phyloP scores from a whole-genome alignment of 2,329 filamentous ascomycete species.

The Fusarium keratoplasticum region DNA sequence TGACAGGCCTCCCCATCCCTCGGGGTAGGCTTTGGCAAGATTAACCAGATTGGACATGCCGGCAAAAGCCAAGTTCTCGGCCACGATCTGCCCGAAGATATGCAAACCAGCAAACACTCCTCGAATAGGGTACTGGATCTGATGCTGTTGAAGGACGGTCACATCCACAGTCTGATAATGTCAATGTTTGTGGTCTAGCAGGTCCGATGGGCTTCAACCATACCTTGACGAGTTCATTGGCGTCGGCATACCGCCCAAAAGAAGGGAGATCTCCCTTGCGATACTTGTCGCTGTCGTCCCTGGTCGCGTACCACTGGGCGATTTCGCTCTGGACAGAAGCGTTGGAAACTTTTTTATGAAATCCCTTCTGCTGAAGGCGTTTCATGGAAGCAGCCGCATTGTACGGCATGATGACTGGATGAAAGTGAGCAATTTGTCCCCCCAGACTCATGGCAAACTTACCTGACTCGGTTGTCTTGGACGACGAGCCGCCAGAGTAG shows the following conservation, averaged over 20 bases:
- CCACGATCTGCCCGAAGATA: slow-evolving; percentile 20
- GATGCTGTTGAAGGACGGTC: neutral
- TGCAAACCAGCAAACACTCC: slow-evolving; percentile 17
- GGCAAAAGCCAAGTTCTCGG: slow-evolving; percentile 20
- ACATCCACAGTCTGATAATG: neutral
- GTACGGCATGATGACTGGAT: neutral
- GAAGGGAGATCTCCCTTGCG: neutral
- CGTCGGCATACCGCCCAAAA: neutral
- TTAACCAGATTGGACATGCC: slow-evolving; percentile 41
- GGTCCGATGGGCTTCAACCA: neutral
- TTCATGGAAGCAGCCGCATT: neutral
- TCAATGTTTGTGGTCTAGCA: neutral
- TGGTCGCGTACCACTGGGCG: neutral
- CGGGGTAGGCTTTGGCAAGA: slow-evolving; percentile 36
- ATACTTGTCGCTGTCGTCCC: neutral
- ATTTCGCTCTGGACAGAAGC: neutral
- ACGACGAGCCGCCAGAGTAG: neutral
- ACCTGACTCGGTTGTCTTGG: neutral
- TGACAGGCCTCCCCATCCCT: slow-evolving; percentile 40
- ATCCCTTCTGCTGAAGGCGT: neutral
- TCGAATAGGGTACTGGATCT: neutral
- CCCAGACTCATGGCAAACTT: neutral
- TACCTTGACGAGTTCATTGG: neutral
- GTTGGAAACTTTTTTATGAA: neutral
- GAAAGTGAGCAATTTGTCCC: neutral